Base-by-base conservation (phyloP, 768 basidiomycete species). In the Kwoniella bestiolae region DNA sequence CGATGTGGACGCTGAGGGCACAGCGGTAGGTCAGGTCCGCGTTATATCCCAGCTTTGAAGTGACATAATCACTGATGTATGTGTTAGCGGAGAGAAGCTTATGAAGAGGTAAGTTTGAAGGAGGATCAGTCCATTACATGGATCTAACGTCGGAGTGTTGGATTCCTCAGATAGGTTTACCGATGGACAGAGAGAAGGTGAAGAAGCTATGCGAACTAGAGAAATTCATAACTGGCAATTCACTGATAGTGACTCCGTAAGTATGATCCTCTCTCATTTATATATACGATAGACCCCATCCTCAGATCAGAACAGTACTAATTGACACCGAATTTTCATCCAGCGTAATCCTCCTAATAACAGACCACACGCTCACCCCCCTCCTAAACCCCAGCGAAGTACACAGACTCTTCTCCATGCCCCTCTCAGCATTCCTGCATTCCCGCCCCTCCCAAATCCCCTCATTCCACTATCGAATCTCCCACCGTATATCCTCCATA, bases 311-410 rank as follows among this genome's bases (percentile, higher is more conserved):
- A n/a, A n/a, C n/a, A n/a, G 25, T 49, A 50, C 14, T 53, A 28
- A 32, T 53, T 11, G 0, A 26, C 31, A 8, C 29, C 12, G 21
- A 2, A 16, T 41, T 41, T 41, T 41, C 5, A 11, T 11, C 9
- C 68, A 94, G 92, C 1, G 90, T 94, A 0, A 89, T 95, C 23
- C 90, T 92, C 1, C 84, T 95, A 9, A 87, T 94, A 23, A 85
- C 91, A 0, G 91, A 94, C 81, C 87, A 88, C 63, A 87, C 87
- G 0, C 81, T 94, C 45, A 85, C 93, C 89, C 92, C 92, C 0
- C 87, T 90, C 25, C 83, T 94, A 12, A 94, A 94, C 75, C 79
- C 85, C 9, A 84, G 87, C 0, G 92, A 94, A 83, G 92, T 94
- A 18, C 83, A 86, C 1, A 85, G 86, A 45, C 84, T 94, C 55